Evolutionary conservation across 345 rosid species (phyloP).

Genomic region (Populus deltoides): DNA sequence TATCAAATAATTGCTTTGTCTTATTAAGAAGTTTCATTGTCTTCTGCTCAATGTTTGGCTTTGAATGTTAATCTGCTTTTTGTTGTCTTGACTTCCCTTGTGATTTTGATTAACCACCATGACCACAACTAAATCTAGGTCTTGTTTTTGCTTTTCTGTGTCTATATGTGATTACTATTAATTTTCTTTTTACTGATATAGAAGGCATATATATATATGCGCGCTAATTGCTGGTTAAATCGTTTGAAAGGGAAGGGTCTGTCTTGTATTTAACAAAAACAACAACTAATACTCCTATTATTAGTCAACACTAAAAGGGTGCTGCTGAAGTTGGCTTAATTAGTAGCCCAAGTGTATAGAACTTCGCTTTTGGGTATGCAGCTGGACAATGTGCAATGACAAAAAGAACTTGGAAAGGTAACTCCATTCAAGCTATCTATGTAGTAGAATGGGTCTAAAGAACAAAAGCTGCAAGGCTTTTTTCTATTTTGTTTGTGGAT

Average conservation of each 20-base stretch:
- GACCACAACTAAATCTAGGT: neutral
- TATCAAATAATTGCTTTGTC: constrained; percentile 10
- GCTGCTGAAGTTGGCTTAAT: neutral
- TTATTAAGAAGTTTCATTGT: neutral
- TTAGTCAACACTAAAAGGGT: neutral
- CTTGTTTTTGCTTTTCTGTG: neutral
- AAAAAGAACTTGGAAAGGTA: neutral
- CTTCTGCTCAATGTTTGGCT: neutral
- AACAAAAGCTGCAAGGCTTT: neutral
- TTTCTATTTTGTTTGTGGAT: neutral
- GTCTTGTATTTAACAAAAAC: neutral
- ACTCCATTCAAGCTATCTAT: neutral
- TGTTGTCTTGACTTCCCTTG: neutral
- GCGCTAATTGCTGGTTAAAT: neutral
- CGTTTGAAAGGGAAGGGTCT: neutral
- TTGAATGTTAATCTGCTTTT: neutral
- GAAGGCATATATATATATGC: neutral
- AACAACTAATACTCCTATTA: neutral
- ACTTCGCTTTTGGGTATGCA: neutral
- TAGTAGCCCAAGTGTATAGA: neutral
- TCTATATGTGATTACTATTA: neutral
- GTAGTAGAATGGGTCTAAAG: neutral
- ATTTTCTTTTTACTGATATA: neutral
- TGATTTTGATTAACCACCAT: neutral
- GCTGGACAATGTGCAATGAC: neutral